A percentile compares a stretch with the other conserved stretches of the same genome.
These are phyloP conservation scores for Oenanthe sinensis DNA, from an alignment of 129 eudicot genomes.

Conservation along the genomic window DNA sequence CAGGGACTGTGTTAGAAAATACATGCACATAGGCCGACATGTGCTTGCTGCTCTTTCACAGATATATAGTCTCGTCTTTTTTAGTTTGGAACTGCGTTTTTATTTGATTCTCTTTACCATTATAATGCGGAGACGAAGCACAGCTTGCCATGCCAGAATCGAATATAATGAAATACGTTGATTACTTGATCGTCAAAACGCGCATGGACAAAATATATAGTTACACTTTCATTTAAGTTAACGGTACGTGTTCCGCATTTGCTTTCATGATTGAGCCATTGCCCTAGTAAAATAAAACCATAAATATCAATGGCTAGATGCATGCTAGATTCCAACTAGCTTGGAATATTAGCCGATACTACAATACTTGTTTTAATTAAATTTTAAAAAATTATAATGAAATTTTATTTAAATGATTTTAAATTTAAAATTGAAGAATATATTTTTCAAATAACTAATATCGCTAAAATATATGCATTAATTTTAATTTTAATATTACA, in stretches of 20 bases:
- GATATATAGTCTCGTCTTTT: not conserved
- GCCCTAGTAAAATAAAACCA: not conserved
- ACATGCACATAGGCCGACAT: not conserved
- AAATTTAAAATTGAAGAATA: too few relatives aligned
- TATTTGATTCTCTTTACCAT: conserved; percentile 5
- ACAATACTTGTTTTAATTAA: too few relatives aligned
- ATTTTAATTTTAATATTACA: too few relatives aligned
- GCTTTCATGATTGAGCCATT: not conserved
- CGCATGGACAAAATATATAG: not conserved
- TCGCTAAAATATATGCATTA: too few relatives aligned
- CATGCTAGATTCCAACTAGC: not conserved
- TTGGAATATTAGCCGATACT: too few relatives aligned
- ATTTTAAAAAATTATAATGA: too few relatives aligned
- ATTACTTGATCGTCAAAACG: not conserved
- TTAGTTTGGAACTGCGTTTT: not conserved
- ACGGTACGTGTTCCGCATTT: not conserved
- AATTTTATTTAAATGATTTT: too few relatives aligned
- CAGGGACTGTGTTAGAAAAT: not conserved
- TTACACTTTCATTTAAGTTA: not conserved
- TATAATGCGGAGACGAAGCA: not conserved
- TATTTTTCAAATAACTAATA: too few relatives aligned
- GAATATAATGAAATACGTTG: not conserved
- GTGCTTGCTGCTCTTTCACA: not conserved
- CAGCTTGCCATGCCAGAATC: not conserved
- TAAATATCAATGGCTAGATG: not conserved